These are phyloP conservation scores for Cryptosporidium meleagridis DNA, from an alignment of 169 alveolate species.

Conservation along the genomic window DNA sequence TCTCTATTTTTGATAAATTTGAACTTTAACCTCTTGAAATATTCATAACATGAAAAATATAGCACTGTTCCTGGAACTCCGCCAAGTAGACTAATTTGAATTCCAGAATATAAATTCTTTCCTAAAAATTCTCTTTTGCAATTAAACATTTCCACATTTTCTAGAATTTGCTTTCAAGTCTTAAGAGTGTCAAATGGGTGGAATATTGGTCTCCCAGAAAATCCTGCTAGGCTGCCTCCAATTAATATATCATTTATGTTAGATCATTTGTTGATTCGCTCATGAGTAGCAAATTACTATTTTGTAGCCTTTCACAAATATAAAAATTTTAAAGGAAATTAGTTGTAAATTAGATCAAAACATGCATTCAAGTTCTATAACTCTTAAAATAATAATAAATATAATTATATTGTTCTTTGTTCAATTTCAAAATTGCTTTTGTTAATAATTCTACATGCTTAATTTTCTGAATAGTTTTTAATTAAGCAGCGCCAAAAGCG, in stretches of 20 bases:
- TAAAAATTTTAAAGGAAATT: too few relatives aligned
- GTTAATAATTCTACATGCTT: background rate
- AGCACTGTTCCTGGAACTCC: background rate
- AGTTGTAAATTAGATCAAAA: too few relatives aligned
- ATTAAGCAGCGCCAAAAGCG: background rate
- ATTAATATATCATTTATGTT: background rate
- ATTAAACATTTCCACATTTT: background rate
- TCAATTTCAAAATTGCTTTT: too few relatives aligned
- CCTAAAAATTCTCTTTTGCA: background rate
- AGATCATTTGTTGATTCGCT: background rate
- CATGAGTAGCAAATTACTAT: background rate
- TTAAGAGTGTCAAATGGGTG: constrained; percentile 1
- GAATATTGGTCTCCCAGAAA: background rate
- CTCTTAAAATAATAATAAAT: background rate
- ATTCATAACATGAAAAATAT: constrained; percentile 4
- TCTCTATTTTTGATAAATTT: background rate
- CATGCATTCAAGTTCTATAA: background rate
- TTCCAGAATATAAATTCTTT: background rate
- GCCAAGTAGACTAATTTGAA: background rate
- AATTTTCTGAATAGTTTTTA: background rate
- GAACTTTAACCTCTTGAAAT: background rate
- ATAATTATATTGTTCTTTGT: too few relatives aligned
- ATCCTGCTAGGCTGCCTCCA: background rate
- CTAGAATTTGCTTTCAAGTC: background rate
- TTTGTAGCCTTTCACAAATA: too few relatives aligned